phyloP scores from a whole-genome alignment of 306 rosid genomes.

The Heteromeles arbutifolia region DNA sequence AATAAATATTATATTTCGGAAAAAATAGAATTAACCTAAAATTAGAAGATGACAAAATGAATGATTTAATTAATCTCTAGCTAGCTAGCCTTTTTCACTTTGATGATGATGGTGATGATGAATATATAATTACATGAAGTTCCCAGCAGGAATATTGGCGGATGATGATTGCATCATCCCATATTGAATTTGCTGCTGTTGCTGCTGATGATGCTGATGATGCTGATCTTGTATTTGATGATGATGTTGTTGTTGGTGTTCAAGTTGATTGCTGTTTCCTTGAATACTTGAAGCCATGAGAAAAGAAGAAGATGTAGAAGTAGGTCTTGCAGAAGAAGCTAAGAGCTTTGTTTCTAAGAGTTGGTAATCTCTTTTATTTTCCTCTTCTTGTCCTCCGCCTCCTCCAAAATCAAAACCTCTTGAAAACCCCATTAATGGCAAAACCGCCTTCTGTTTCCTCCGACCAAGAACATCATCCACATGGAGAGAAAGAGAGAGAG shows the following conservation, averaged over 20 bases:
- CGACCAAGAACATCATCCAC: slow-evolving; percentile 16
- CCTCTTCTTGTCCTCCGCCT: slow-evolving; percentile 5
- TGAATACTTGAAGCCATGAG: slow-evolving; percentile 53
- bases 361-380: background rate
- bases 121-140: slow-evolving; percentile 44
- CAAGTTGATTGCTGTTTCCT: slow-evolving; percentile 39
- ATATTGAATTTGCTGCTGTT: slow-evolving; percentile 37
- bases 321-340: background rate
- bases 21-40: background rate
- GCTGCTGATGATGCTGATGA: slow-evolving; percentile 13
- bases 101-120: background rate
- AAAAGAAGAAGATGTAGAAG: slow-evolving; percentile 14
- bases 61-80: too few species aligned
- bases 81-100: too few species aligned
- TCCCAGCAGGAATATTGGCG: slow-evolving; percentile 47
- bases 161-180: slow-evolving; percentile 74
- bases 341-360: slow-evolving; percentile 16
- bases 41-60: too few species aligned
- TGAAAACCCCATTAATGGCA: slow-evolving; percentile 37
- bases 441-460: slow-evolving; percentile 38
- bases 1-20: background rate
- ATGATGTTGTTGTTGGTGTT: slow-evolving; percentile 32
- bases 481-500: slow-evolving; percentile 4
- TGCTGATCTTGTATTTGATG: slow-evolving; percentile 30
- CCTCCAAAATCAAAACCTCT: slow-evolving; percentile 18